These are phyloP conservation scores for Stagonosporopsis rhizophila DNA, from an alignment of 2,329 filamentous ascomycete genomes.

Conservation along the genomic window DNA sequence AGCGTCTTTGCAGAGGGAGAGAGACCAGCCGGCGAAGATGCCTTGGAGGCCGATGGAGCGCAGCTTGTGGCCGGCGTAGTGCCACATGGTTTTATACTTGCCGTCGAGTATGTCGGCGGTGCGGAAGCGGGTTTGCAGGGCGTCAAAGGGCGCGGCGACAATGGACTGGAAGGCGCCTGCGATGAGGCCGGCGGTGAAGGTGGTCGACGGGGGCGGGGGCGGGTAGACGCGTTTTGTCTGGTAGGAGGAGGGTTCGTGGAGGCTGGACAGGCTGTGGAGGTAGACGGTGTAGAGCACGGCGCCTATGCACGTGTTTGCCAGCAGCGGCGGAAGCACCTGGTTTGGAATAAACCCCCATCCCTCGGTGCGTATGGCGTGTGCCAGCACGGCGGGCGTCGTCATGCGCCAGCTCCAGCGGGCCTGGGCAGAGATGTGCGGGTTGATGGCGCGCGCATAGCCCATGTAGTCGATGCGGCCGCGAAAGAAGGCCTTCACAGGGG, in stretches of 20 bases:
- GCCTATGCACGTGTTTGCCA: slow-evolving; percentile 76
- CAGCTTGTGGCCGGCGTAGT: slow-evolving; percentile 70
- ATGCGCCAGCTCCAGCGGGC: slow-evolving; percentile 66
- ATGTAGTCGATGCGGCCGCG: slow-evolving; percentile 85
- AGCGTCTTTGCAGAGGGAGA: slow-evolving; percentile 74
- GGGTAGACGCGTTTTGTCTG: slow-evolving; percentile 72
- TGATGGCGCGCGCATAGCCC: slow-evolving; percentile 69
- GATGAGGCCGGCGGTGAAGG: slow-evolving; percentile 73
- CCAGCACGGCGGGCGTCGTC: slow-evolving; percentile 73
- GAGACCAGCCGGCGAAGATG: slow-evolving; percentile 75
- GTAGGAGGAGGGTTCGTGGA: slow-evolving; percentile 71
- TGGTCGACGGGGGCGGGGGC: slow-evolving; percentile 67
- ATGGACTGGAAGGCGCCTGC: slow-evolving; percentile 75
- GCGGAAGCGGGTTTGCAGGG: slow-evolving; percentile 76
- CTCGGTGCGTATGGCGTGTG: slow-evolving; percentile 70
- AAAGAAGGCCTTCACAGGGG: slow-evolving; percentile 92
- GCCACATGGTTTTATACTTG: slow-evolving; percentile 73
- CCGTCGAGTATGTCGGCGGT: slow-evolving; percentile 66
- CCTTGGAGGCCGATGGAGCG: slow-evolving; percentile 75
- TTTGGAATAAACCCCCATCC: slow-evolving; percentile 78
- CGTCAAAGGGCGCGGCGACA: slow-evolving; percentile 76
- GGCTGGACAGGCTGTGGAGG: slow-evolving; percentile 69
- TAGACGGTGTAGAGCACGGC: slow-evolving; percentile 79
- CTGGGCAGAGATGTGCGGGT: slow-evolving; percentile 59
- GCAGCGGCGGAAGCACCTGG: slow-evolving; percentile 76